Evolutionary conservation across 768 basidiomycete species (phyloP).

Genomic region (Mycena amicta): DNA sequence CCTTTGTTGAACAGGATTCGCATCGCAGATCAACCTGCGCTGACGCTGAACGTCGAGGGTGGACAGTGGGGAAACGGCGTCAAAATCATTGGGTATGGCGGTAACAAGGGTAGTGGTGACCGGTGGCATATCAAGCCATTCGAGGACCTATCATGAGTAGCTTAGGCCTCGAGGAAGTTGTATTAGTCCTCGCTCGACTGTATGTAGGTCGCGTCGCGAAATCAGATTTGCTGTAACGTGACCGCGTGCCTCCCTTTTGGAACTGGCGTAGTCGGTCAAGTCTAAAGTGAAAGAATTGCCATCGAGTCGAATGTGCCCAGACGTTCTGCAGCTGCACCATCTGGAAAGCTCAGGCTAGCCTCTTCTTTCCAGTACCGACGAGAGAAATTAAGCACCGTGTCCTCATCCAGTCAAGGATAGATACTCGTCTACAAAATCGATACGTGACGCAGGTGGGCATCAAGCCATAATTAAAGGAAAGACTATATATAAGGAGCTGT

Average conservation of each 20-base stretch:
- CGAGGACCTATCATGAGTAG: not conserved
- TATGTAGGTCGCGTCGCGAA: too few species aligned
- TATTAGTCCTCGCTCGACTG: too few species aligned
- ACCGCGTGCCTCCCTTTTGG: too few species aligned
- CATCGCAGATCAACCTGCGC: not conserved
- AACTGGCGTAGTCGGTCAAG: too few species aligned
- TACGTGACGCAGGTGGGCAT: slow-evolving; percentile 2
- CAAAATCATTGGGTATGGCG: not conserved
- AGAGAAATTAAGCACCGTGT: not conserved
- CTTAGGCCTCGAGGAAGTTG: too few species aligned
- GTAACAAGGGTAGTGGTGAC: not conserved
- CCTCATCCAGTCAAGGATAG: too few species aligned
- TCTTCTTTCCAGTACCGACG: too few species aligned
- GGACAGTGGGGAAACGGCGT: not conserved
- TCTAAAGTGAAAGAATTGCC: too few species aligned
- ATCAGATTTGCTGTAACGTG: too few species aligned
- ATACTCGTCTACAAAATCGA: not conserved
- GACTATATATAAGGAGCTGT: slow-evolving; percentile 1
- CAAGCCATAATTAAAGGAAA: slow-evolving; percentile 10
- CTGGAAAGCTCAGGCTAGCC: too few species aligned
- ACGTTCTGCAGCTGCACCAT: too few species aligned
- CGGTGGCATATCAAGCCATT: not conserved
- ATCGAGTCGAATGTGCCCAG: too few species aligned
- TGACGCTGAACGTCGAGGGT: not conserved
- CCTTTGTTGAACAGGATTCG: not conserved